Conservation (phyloP, 129 eudicot species). For the Escallonia rubra region DNA sequence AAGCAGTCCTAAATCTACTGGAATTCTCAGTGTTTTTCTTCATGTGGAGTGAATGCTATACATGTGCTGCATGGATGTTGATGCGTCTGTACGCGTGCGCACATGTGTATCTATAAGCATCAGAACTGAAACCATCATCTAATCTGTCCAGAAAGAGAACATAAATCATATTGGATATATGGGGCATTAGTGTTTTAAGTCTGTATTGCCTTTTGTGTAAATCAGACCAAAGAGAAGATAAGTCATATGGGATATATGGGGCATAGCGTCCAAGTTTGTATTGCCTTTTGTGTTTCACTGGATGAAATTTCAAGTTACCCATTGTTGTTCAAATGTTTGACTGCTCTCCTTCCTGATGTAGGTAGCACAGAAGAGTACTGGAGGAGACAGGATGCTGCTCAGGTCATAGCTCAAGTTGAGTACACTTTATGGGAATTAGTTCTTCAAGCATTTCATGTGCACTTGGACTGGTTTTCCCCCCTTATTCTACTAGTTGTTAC, state of each 20-base stretch:
- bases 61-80: too few species aligned
- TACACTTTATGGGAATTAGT: background rate
- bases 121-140: too few species aligned
- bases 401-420: constrained; percentile 71
- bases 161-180: too few species aligned
- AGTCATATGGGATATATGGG: background rate
- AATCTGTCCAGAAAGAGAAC: too few species aligned
- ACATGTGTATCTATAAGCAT: too few species aligned
- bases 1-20: too few species aligned
- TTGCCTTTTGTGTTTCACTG: background rate
- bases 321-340: background rate
- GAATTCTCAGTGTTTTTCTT: too few species aligned
- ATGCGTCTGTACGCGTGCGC: too few species aligned
- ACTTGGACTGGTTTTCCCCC: background rate
- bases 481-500: background rate
- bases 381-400: constrained; percentile 92
- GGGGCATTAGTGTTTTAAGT: too few species aligned
- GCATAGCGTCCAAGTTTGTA: background rate
- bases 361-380: constrained; percentile 92
- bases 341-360: constrained; percentile 23
- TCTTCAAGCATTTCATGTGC: background rate
- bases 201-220: too few species aligned
- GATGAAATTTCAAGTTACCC: background rate
- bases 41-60: too few species aligned
- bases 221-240: background rate